Base-by-base conservation (phyloP, 1,284 basidiomycete species). In the Peniophora sp. region DNA sequence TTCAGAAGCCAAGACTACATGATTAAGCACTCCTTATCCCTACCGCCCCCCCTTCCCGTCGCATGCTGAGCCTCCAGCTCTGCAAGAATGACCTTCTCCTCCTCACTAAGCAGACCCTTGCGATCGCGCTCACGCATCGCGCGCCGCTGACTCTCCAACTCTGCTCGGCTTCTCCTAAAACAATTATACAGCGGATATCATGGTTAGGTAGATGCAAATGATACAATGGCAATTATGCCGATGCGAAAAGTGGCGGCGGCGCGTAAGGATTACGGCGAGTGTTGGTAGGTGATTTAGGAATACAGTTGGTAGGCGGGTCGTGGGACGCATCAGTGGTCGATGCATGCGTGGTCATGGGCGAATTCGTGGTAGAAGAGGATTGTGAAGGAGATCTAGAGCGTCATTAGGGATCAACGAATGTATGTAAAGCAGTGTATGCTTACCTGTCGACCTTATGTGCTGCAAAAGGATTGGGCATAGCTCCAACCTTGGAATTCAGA, bases 71-170 rank as follows among this genome's bases (percentile, higher is more conserved):
- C 72, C 52, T 74, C 68, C 55, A 72, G 67, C 52, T 75, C 69
- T 2, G 80, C 81, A 27, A 88, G 62, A 14, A 78, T 71, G 24
- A 68, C 64, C 65, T 83, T 84, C 74, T 89, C 85, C 44, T 69
- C 67, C 44, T 69, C 67, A n/a, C 61, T 69, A 45, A 70, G 57
- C 45, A 66, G 48, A 64, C 87, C 86, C 64, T 84, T 89, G 72
- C 74, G 76, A 3, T 79, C 83, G 24, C 86, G 77, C 52, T 75
- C 81, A 59, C 75, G 69, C 77, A 89, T 79, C 1, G 81, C 85
- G 61, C 76, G 79, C 53, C 76, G 63, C 58, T 72, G 71, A 59
- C 84, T 86, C 59, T 81, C 81, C 60, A 75, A 72, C 65, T 89
- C 86, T 10, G 79, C 81, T 67, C 71, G 81, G 34, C 85, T 83